Percentiles rank a stretch among this genome's conserved stretches.
These are phyloP conservation scores for Phylloporus arenicola DNA, from an alignment of 768 basidiomycete genomes.

Conservation along the genomic window DNA sequence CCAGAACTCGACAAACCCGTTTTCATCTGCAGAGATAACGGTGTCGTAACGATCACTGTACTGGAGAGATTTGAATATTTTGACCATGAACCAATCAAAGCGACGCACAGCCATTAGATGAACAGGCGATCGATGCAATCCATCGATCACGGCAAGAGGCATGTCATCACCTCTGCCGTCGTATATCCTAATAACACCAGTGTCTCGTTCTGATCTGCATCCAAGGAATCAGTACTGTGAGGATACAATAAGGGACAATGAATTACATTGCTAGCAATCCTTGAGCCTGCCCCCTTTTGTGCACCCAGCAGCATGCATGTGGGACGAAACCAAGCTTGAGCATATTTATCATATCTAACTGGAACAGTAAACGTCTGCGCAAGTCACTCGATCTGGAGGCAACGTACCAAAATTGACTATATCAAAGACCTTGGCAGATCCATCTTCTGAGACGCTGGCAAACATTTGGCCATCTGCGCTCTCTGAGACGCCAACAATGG, in stretches of 20 bases:
- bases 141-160: slow-evolving; percentile 71
- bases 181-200: slow-evolving; percentile 81
- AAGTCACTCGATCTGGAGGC: background rate
- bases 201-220: no score
- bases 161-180: slow-evolving; percentile 84
- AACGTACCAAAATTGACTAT: slow-evolving; percentile 92
- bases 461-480: slow-evolving; percentile 94
- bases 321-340: slow-evolving; percentile 85
- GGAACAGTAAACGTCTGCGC: background rate
- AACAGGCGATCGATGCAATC: slow-evolving; percentile 82
- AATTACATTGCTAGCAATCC: slow-evolving; percentile 82
- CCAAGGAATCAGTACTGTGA: slow-evolving; percentile 34
- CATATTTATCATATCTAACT: slow-evolving; percentile 96
- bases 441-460: no score
- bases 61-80: slow-evolving; percentile 3
- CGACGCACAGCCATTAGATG: slow-evolving; percentile 80
- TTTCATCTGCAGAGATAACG: no score
- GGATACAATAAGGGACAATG: slow-evolving; percentile 10
- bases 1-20: no score
- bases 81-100: background rate
- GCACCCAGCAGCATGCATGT: slow-evolving; percentile 92
- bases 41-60: no score
- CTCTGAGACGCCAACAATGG: slow-evolving; percentile 74
- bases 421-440: no score
- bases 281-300: slow-evolving; percentile 80